These are phyloP conservation scores for Gyromitra esculenta DNA, from an alignment of 2,329 filamentous ascomycete genomes.

Conservation along the genomic window DNA sequence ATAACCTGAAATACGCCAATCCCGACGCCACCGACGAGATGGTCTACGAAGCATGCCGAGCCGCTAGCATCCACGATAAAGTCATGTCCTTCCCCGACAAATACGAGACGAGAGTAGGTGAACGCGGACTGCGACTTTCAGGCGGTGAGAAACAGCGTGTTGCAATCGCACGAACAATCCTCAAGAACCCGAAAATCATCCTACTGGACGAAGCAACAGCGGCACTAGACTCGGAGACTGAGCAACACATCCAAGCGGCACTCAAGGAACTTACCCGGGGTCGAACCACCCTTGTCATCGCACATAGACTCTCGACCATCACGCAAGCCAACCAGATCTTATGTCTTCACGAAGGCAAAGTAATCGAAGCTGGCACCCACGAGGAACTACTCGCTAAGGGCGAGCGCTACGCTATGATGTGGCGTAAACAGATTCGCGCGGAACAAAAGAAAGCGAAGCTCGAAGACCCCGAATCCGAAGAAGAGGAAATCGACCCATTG, in stretches of 20 bases:
- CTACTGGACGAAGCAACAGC: conserved; percentile 94
- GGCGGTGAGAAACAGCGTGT: conserved; percentile 94
- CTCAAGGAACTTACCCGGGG: conserved; percentile 82
- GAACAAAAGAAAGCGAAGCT: conserved; percentile 62
- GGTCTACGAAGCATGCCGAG: conserved; percentile 80
- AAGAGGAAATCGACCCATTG: conserved; percentile 36
- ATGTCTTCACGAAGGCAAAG: conserved; percentile 78
- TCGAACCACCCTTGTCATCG: conserved; percentile 93
- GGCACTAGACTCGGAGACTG: conserved; percentile 88
- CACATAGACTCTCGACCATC: conserved; percentile 86
- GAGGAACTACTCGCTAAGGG: conserved; percentile 75
- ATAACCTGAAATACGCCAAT: conserved; percentile 91
- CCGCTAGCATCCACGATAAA: conserved; percentile 91
- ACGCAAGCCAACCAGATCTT: conserved; percentile 86
- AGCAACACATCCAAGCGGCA: conserved; percentile 90
- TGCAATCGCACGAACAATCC: conserved; percentile 89
- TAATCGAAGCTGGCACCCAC: conserved; percentile 82
- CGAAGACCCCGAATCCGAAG: conserved; percentile 43
- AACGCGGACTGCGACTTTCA: conserved; percentile 84
- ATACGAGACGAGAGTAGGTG: conserved; percentile 89
- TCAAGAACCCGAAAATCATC: conserved; percentile 91
- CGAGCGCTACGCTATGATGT: conserved; percentile 84
- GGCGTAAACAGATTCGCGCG: conserved; percentile 85
- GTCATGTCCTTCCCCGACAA: conserved; percentile 88
- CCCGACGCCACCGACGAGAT: conserved; percentile 81